Base-by-base conservation (phyloP, 2,329 filamentous ascomycete species). In the Endoconidiophora polonica region DNA sequence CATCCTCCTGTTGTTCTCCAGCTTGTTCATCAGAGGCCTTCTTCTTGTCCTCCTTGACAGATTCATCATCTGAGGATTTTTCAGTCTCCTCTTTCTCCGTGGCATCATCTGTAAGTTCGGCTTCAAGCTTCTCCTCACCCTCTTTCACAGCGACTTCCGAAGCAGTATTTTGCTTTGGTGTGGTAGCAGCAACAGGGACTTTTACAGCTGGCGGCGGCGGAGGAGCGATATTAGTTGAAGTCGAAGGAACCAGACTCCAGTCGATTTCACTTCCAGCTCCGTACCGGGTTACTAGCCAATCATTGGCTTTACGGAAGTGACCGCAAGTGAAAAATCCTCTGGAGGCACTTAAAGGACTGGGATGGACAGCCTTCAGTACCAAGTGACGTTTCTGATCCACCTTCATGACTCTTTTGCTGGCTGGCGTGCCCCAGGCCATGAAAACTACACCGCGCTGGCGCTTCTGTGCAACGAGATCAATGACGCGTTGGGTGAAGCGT, bases 371-470 rank as follows among this genome's bases (percentile, higher is more conserved):
- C 65, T 83, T 80, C 56, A 98, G 69, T 37, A 98, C 85, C 43
- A 86, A 72, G 66, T 98, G 90, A 58, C 74, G 80, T 56, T 76
- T 71, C 46, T 65, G 69, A 60, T 91, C 82, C 48, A 96, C 72
- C 57, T 79, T 82, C 40, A 73, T 67, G 20, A 93, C 85, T 50
- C 88, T 71, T 67, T 86, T 83, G 50, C 80, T 83, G 0, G 91
- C 91, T 1, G 86, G 85, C 4, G 71, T 79, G 14, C 91, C 91
- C 91, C 91, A 98, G 0, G 90, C 90, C 64, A 98, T 68, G 61
- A 95, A 98, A 3, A 95, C 91, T 1, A 98, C 90, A 1, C 91
- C 91, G 24, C 73, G 71, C 0, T 76, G 79, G 42, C 87, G 75
- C 57, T 83, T 79, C 60, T 81, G 77, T 0, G 83, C 83, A 2